These are phyloP conservation scores for Talaromyces thailandensis DNA, from an alignment of 495 filamentous ascomycete genomes.

Conservation along the genomic window DNA sequence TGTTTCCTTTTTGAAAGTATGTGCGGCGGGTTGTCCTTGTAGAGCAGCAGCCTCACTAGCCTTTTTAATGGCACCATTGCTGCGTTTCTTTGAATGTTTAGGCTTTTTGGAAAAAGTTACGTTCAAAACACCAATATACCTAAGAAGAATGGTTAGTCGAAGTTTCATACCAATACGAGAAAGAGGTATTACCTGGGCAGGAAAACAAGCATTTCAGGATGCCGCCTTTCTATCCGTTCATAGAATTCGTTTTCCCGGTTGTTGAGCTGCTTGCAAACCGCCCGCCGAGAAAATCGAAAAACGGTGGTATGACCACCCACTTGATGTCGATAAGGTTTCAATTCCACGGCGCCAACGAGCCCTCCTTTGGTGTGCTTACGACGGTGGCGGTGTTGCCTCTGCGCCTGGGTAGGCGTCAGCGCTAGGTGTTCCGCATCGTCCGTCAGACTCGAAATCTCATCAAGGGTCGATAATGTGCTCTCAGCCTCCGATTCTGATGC, in stretches of 20 bases:
- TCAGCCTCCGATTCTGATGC: constrained; percentile 55
- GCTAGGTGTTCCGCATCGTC: constrained; percentile 54
- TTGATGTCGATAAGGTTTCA: constrained; percentile 95
- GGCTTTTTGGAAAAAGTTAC: constrained; percentile 87
- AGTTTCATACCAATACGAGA: constrained; percentile 4
- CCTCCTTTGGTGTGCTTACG: constrained; percentile 16
- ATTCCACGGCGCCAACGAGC: constrained; percentile 76
- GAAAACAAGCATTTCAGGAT: constrained; percentile 84
- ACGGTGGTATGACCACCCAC: constrained; percentile 94
- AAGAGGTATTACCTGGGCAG: constrained; percentile 68
- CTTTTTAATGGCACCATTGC: constrained; percentile 19
- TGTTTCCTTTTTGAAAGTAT: constrained; percentile 21
- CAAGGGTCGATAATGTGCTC: constrained; percentile 34
- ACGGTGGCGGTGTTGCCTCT: constrained; percentile 22
- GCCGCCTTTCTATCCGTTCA: constrained; percentile 82
- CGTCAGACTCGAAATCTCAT: constrained; percentile 43
- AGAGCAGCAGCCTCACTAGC: neutral
- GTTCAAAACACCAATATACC: constrained; percentile 96
- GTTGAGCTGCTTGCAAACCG: constrained; percentile 96
- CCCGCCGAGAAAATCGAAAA: constrained; percentile 88
- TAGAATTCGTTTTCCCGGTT: constrained; percentile 98
- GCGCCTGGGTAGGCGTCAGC: constrained; percentile 40
- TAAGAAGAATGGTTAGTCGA: constrained; percentile 30
- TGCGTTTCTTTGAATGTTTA: constrained; percentile 52
- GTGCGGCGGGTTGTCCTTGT: constrained; percentile 56